Percentiles rank a stretch among this genome's conserved stretches.
Evolutionary conservation across 2,329 filamentous ascomycete genomes (phyloP).

Genomic region (Hymenoscyphus repandus): DNA sequence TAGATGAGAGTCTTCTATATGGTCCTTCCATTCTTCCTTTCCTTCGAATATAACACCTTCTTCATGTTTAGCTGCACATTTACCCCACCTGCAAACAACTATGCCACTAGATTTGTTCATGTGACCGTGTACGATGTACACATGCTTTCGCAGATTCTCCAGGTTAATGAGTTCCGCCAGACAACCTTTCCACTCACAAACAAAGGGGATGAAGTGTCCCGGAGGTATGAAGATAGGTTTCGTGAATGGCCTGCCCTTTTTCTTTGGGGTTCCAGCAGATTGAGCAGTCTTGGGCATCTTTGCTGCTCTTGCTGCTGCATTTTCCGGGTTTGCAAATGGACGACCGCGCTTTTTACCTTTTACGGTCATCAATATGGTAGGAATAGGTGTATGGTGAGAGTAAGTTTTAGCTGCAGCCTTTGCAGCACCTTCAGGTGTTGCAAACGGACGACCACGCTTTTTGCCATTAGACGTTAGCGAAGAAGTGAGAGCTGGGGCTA

Average conservation of each 20-base stretch:
- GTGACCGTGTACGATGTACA: conserved; percentile 44
- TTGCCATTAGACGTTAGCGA: not conserved
- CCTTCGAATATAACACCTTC: conserved; percentile 15
- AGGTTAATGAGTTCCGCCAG: conserved; percentile 58
- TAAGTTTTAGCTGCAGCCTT: not conserved
- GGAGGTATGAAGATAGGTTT: conserved; percentile 17
- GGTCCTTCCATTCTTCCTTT: conserved; percentile 37
- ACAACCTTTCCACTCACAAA: conserved; percentile 57
- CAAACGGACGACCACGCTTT: conserved; percentile 16
- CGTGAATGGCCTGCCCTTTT: conserved; percentile 14
- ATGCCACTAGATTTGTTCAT: conserved; percentile 26
- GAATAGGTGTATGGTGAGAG: not conserved
- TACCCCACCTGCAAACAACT: conserved; percentile 34
- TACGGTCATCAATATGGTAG: not conserved
- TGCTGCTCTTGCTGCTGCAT: conserved; percentile 11
- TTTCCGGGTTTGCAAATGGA: conserved; percentile 15
- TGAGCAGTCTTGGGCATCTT: conserved; percentile 3
- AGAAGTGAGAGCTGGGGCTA: not conserved
- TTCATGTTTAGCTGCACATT: conserved; percentile 31
- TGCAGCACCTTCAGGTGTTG: not conserved
- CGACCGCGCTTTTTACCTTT: conserved; percentile 19
- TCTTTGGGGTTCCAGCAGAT: conserved; percentile 8
- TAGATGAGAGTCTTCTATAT: conserved; percentile 51
- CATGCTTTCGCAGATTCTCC: conserved; percentile 51
- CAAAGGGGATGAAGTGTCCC: conserved; percentile 45